These are phyloP conservation scores for Phytopythium oedochilum DNA, from an alignment of 352 stramenopile species.

Conservation along the genomic window DNA sequence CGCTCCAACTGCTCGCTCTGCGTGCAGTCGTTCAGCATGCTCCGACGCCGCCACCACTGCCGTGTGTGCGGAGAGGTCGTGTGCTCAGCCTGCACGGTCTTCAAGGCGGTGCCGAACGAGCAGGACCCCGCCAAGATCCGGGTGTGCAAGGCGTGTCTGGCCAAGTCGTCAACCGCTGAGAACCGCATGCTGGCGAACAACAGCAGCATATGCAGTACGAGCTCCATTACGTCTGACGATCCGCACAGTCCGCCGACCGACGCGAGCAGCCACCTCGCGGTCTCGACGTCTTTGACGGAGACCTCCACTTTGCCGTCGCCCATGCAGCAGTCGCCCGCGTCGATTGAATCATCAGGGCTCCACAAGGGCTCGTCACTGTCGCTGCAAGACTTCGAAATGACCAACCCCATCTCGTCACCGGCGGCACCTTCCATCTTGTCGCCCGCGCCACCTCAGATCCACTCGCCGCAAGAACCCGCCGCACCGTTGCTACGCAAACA, in stretches of 20 bases:
- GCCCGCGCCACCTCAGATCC: neutral
- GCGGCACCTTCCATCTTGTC: neutral
- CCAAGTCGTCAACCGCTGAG: slow-evolving; percentile 38
- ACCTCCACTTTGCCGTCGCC: slow-evolving; percentile 12
- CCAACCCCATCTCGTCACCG: slow-evolving; percentile 14
- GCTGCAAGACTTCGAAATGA: slow-evolving; percentile 40
- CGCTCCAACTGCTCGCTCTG: slow-evolving; percentile 80
- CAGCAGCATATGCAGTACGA: slow-evolving; percentile 38
- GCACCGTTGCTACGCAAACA: slow-evolving; percentile 7
- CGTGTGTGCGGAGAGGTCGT: slow-evolving; percentile 86
- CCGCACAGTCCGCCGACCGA: slow-evolving; percentile 35
- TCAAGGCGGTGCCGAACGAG: slow-evolving; percentile 66
- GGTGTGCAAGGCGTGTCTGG: slow-evolving; percentile 75
- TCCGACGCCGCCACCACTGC: slow-evolving; percentile 85
- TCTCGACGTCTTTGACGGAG: slow-evolving; percentile 3
- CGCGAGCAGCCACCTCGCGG: slow-evolving; percentile 5
- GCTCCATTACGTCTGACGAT: slow-evolving; percentile 44
- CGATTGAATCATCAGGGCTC: slow-evolving; percentile 1
- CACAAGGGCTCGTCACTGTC: slow-evolving; percentile 33
- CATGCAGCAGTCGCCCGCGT: slow-evolving; percentile 1
- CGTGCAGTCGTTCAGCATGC: slow-evolving; percentile 69
- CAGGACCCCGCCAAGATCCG: slow-evolving; percentile 55
- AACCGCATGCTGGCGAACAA: slow-evolving; percentile 9
- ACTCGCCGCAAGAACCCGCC: neutral
- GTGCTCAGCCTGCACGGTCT: slow-evolving; percentile 71